Conservation (phyloP, 192 early-diverging fungal genomes). For the Fimicolochytrium jonesii region DNA sequence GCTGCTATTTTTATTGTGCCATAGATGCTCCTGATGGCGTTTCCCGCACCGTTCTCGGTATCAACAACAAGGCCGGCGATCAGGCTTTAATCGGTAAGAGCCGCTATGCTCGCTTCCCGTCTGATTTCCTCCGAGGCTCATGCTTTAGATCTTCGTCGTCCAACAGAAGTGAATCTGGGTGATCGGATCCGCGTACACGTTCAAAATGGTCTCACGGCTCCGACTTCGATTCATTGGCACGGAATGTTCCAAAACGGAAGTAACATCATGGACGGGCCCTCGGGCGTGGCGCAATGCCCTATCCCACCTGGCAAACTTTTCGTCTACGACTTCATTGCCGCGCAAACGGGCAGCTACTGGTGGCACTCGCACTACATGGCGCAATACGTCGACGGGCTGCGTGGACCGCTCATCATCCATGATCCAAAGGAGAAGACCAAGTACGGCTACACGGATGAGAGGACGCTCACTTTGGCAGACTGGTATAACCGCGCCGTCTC, state of each 20-base stretch:
- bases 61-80: not conserved
- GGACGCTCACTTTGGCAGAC: not conserved
- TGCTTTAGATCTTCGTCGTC: no score
- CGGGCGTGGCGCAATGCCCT: conserved; percentile 1
- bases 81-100: not conserved
- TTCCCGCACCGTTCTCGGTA: not conserved
- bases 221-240: conserved; percentile 49
- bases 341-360: conserved; percentile 73
- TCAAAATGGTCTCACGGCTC: conserved; percentile 30
- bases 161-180: not conserved
- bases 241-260: conserved; percentile 76
- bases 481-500: conserved; percentile 10
- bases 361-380: conserved; percentile 59
- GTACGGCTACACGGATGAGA: conserved; percentile 2
- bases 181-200: conserved; percentile 9
- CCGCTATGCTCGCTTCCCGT: no score
- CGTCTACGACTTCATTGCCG: conserved; percentile 63
- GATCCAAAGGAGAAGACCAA: not conserved
- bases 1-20: not conserved
- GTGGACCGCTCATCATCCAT: conserved; percentile 33
- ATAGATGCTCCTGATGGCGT: not conserved
- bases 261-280: conserved; percentile 66
- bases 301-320: conserved; percentile 48
- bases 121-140: no score
- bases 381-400: conserved; percentile 78